Percentiles rank a stretch among this genome's conserved stretches.
Evolutionary conservation across 169 alveolate species (phyloP).

Genomic region (Plasmodium gallinaceum): DNA sequence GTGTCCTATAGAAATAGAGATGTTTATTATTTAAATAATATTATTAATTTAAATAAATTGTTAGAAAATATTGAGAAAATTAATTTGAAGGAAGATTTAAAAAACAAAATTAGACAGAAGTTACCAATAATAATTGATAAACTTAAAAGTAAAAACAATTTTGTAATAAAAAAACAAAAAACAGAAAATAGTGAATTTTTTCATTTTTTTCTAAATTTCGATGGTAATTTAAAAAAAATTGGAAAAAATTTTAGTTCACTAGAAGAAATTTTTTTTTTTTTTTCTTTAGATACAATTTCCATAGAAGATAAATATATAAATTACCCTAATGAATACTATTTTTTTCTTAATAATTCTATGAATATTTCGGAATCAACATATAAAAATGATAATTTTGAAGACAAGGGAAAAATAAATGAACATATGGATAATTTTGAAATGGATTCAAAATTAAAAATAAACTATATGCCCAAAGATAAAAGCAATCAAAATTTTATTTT

Average conservation of each 20-base stretch:
- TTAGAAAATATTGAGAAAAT: slow-evolving; percentile 13
- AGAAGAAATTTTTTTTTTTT: slow-evolving; percentile 59
- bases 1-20: slow-evolving; percentile 58
- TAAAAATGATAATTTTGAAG: background rate
- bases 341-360: slow-evolving; percentile 1
- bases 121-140: slow-evolving; percentile 43
- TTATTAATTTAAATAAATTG: slow-evolving; percentile 31
- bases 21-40: slow-evolving; percentile 44
- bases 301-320: slow-evolving; percentile 45
- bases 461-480: background rate
- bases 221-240: slow-evolving; percentile 20
- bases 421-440: background rate
- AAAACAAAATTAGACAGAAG: slow-evolving; percentile 6
- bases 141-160: slow-evolving; percentile 23
- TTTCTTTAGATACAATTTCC: slow-evolving; percentile 54
- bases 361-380: background rate
- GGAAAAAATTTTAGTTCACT: slow-evolving; percentile 29
- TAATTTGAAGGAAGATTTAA: slow-evolving; percentile 31
- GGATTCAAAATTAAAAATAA: too few species aligned
- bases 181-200: slow-evolving; percentile 36
- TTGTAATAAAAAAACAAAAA: slow-evolving; percentile 39
- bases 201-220: slow-evolving; percentile 25
- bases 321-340: slow-evolving; percentile 46
- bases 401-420: background rate
- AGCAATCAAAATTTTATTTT: background rate